phyloP scores from a whole-genome alignment of 78 protist species.

The Protostelium mycophagum region DNA sequence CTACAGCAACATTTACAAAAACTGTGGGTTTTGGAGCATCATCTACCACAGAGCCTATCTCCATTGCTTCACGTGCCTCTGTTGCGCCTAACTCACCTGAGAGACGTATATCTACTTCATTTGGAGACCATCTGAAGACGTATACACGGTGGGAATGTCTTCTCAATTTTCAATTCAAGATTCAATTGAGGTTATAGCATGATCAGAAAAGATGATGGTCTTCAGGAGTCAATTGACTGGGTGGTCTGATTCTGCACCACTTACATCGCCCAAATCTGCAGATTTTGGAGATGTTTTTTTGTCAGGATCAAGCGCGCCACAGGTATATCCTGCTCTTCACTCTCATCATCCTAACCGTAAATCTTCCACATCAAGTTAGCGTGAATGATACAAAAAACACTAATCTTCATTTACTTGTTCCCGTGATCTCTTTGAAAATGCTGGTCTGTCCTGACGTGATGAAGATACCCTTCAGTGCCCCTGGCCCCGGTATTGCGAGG shows the following conservation, averaged over 20 bases:
- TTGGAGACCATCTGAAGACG: background rate
- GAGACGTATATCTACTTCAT: background rate
- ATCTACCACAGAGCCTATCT: background rate
- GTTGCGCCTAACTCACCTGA: background rate
- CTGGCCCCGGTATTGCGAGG: background rate
- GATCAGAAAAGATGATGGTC: background rate
- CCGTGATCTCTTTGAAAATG: too few relatives aligned
- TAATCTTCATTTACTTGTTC: too few relatives aligned
- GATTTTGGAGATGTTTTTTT: background rate
- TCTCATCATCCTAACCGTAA: too few relatives aligned
- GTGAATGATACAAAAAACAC: too few relatives aligned
- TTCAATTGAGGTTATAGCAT: background rate
- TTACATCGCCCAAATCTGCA: background rate
- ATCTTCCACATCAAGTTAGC: too few relatives aligned
- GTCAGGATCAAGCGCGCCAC: background rate
- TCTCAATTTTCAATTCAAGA: background rate
- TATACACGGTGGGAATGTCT: background rate
- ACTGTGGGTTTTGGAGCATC: background rate
- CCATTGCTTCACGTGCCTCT: background rate
- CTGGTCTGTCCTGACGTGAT: too few relatives aligned
- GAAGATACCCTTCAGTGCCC: too few relatives aligned
- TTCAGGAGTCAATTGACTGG: background rate
- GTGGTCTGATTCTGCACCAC: background rate
- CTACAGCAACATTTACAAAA: background rate
- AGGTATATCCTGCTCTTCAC: background rate